These are phyloP conservation scores for Cyberlindnera saturnus DNA, from an alignment of 805 yeast species.

Conservation along the genomic window DNA sequence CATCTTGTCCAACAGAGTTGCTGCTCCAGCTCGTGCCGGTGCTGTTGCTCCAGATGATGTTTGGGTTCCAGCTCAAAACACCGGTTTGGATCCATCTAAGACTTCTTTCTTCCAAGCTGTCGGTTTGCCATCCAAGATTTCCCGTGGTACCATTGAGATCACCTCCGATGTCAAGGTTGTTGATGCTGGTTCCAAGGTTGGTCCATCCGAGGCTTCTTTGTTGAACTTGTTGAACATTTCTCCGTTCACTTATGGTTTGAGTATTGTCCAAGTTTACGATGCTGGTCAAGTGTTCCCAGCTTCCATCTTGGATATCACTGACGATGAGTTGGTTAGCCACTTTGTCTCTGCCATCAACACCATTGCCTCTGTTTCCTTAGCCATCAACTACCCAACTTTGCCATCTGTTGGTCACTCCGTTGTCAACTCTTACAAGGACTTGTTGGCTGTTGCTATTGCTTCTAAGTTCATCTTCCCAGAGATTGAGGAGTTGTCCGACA, in stretches of 20 bases:
- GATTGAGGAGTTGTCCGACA: conserved; percentile 98
- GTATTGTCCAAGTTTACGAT: conserved; percentile 95
- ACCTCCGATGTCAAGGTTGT: conserved; percentile 95
- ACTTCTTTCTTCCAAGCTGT: conserved; percentile 99
- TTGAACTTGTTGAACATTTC: conserved; percentile 99
- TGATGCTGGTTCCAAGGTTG: conserved; percentile 79
- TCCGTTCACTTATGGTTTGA: conserved; percentile 98
- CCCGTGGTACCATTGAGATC: conserved; percentile 99
- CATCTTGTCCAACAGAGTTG: conserved; percentile 88
- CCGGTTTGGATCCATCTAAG: conserved; percentile 99
- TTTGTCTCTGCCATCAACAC: conserved; percentile 87
- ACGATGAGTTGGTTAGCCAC: conserved; percentile 90
- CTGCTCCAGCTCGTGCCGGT: conserved; percentile 99
- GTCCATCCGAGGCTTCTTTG: conserved; percentile 98
- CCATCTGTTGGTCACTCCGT: conserved; percentile 99
- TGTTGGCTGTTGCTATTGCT: conserved; percentile 95
- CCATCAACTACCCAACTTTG: conserved; percentile 98
- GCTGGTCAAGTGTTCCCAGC: conserved; percentile 98
- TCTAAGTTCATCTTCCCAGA: conserved; percentile 99
- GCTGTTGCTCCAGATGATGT: conserved; percentile 98
- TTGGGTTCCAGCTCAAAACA: conserved; percentile 98
- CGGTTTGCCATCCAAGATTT: conserved; percentile 99
- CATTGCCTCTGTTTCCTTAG: conserved; percentile 95
- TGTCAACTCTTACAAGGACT: conserved; percentile 98
- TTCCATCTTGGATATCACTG: conserved; percentile 95